These are phyloP conservation scores for Kwoniella sp. DNA, from an alignment of 768 basidiomycete genomes.

Conservation along the genomic window DNA sequence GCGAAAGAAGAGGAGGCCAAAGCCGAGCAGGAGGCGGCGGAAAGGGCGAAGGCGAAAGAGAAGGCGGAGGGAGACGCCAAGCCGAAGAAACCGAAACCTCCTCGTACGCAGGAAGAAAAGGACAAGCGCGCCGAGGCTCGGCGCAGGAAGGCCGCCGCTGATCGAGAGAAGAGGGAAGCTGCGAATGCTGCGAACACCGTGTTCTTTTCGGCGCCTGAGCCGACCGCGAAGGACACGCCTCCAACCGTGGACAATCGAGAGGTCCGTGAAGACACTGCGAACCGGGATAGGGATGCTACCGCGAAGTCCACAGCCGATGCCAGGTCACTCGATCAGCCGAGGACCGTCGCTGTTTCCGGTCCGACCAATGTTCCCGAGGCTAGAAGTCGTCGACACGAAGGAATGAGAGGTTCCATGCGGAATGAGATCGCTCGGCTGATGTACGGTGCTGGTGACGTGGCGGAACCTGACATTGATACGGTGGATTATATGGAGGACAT, in stretches of 20 bases:
- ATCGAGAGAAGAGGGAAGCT: slow-evolving; percentile 7
- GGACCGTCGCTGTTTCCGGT: neutral
- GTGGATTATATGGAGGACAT: slow-evolving; percentile 44
- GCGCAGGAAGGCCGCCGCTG: slow-evolving; percentile 6
- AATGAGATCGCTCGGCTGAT: slow-evolving; percentile 38
- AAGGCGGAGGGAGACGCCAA: neutral
- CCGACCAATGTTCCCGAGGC: neutral
- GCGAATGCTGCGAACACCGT: slow-evolving; percentile 3
- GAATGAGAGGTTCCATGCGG: slow-evolving; percentile 35
- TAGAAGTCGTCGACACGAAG: slow-evolving; percentile 21
- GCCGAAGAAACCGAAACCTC: slow-evolving; percentile 13
- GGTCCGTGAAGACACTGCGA: neutral
- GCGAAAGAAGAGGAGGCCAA: neutral
- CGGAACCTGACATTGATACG: slow-evolving; percentile 30
- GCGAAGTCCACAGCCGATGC: neutral
- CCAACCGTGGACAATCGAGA: too few relatives aligned
- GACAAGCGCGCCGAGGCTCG: slow-evolving; percentile 7
- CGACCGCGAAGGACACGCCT: neutral
- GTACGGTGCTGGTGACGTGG: slow-evolving; percentile 44
- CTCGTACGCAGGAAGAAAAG: slow-evolving; percentile 16
- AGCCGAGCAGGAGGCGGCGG: neutral
- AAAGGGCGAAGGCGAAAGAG: slow-evolving; percentile 8
- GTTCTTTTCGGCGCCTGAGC: slow-evolving; percentile 9
- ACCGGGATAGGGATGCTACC: neutral
- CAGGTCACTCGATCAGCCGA: neutral